Conservation (phyloP, 306 rosid species). For the Pyrus bretschneideri region DNA sequence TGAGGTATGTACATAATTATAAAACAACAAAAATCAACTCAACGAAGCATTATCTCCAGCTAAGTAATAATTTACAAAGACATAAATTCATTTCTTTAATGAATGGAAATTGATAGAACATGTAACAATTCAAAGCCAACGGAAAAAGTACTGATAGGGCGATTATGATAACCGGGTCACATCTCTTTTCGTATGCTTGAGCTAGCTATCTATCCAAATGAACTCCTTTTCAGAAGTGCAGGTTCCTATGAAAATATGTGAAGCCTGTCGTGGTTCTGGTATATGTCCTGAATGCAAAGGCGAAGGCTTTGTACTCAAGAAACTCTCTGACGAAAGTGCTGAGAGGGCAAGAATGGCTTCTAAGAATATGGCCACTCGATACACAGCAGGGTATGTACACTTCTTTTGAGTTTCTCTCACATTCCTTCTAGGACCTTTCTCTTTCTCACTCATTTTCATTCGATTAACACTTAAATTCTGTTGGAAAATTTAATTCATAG, state of each 20-base stretch:
- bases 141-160: neutral
- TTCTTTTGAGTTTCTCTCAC: neutral
- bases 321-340: slow-evolving; percentile 64
- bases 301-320: slow-evolving; percentile 85
- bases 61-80: neutral
- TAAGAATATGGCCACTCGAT: slow-evolving; percentile 82
- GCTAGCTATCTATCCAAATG: slow-evolving; percentile 17
- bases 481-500: too few species aligned
- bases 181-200: slow-evolving; percentile 8
- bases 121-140: neutral
- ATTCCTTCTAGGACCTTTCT: neutral
- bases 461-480: neutral
- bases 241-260: slow-evolving; percentile 52
- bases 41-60: neutral
- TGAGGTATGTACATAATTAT: slow-evolving; percentile 36
- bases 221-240: slow-evolving; percentile 28
- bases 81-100: neutral
- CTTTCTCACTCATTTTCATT: neutral
- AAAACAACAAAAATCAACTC: neutral
- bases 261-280: slow-evolving; percentile 81
- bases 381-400: slow-evolving; percentile 74
- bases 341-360: slow-evolving; percentile 63
- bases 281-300: slow-evolving; percentile 91
- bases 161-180: neutral
- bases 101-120: neutral